Evolutionary conservation across 257 asterid species (phyloP).

Genomic region (Cruciata laevipes): DNA sequence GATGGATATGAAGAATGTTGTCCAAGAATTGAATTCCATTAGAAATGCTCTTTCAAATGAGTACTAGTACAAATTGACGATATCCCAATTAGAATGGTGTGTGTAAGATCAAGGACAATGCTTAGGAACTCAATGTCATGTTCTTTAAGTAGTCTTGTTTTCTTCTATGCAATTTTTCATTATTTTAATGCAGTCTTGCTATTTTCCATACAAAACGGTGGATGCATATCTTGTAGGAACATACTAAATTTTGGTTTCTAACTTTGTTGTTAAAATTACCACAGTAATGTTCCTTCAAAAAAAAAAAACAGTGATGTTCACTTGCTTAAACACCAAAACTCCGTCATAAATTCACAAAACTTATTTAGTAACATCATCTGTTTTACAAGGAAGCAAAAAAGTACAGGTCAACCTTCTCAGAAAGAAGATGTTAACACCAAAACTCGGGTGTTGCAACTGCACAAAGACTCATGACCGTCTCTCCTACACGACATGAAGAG

Average conservation of each 20-base stretch:
- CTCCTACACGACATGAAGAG: neutral
- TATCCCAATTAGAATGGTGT: neutral
- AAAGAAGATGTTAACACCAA: neutral
- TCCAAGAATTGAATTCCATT: conserved; percentile 4
- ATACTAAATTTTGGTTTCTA: no score
- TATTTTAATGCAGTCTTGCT: no score
- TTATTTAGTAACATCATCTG: neutral
- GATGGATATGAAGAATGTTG: conserved; percentile 12
- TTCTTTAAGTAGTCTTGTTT: neutral
- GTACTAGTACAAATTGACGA: no score
- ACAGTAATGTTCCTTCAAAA: no score
- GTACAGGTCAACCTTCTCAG: neutral
- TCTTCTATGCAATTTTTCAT: no score
- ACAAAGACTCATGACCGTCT: neutral
- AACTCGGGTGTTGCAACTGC: neutral
- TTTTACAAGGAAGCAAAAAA: neutral
- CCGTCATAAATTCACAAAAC: neutral
- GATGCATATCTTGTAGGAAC: no score
- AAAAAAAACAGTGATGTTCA: no score
- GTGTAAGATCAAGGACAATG: neutral
- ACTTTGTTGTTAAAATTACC: no score
- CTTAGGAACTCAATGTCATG: neutral
- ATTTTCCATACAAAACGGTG: no score
- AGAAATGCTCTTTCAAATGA: conserved; percentile 3
- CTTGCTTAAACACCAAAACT: neutral